Conservation (phyloP, 768 basidiomycete species). For the Naganishia friedmannii region DNA sequence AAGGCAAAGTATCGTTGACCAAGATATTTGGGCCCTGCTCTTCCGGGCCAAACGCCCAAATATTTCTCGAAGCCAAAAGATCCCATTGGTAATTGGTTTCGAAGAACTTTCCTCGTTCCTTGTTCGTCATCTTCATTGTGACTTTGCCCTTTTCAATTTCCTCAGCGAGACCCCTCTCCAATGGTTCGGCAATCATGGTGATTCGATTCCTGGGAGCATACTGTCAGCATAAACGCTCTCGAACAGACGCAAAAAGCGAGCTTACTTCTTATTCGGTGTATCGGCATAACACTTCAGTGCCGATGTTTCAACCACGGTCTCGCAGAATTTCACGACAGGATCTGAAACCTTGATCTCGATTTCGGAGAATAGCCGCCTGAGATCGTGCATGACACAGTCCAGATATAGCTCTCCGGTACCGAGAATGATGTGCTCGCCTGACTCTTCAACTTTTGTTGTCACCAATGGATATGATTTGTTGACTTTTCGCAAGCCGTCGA, state of each 20-base stretch:
- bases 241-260: slow-evolving; percentile 52
- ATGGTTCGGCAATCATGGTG: slow-evolving; percentile 97
- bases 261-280: slow-evolving; percentile 78
- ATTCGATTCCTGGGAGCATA: slow-evolving; percentile 73
- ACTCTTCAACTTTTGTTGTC: slow-evolving; percentile 94
- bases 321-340: slow-evolving; percentile 95
- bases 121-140: slow-evolving; percentile 89
- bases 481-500: slow-evolving; percentile 90
- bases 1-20: slow-evolving; percentile 92
- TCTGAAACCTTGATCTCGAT: slow-evolving; percentile 99
- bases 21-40: slow-evolving; percentile 90
- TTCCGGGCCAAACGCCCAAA: slow-evolving; percentile 99
- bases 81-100: slow-evolving; percentile 99
- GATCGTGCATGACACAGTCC: slow-evolving; percentile 94
- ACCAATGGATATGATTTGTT: slow-evolving; percentile 97
- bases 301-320: slow-evolving; percentile 95
- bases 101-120: slow-evolving; percentile 93
- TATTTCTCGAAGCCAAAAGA: slow-evolving; percentile 89
- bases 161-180: slow-evolving; percentile 91
- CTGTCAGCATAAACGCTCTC: slow-evolving; percentile 56
- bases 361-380: slow-evolving; percentile 86
- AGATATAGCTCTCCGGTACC: slow-evolving; percentile 96
- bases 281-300: slow-evolving; percentile 98
- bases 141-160: slow-evolving; percentile 92
- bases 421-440: slow-evolving; percentile 92